Base-by-base conservation (phyloP, 331 rosid genomes). In the Rhamnella rubrinervis region DNA sequence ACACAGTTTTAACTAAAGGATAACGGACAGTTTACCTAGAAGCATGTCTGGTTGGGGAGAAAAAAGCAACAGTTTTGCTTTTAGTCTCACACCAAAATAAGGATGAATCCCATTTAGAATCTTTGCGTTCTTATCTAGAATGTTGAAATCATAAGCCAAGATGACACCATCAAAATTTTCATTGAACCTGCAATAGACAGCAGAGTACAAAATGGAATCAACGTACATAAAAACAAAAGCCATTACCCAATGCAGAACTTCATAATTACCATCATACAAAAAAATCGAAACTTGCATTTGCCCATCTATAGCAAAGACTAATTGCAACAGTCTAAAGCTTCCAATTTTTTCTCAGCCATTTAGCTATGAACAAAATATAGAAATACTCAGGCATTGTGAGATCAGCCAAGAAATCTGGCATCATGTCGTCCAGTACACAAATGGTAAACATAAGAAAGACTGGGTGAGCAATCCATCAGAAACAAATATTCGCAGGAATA, bases 111-210 rank as follows among this genome's bases (percentile, higher is more conserved):
- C 91, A 51, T 84, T 66, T 63, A 83, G 84, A 74, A 89, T 77
- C 75, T 73, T 91, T 2, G 86, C 71, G 16, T 23, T 63, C 26
- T 83, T 78, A 66, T 86, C 86, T 19, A 81, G 50, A 56, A 89
- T 73, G 38, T 77, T 74, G 71, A 88, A 81, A 46, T 87, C 92
- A 71, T 95, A 95, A 21, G 97, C 96, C 82, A 89, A 80, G 11
- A 95, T 75, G 58, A 91, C 88, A 11, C 99, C 99, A 47, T 95
- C 96, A 66, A 89, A 79, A 21, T 5, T 70, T 66, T 95, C 96
- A 75, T 49, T 78, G 78, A 47, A 95, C 68, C 97, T 90, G 82
- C 51, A 71, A 70, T 21, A 8, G 23, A 39, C 62, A 68, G 49
- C 71, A 68, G 26, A 16, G 26, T 44, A 63, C 20, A 59, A 6